Conservation (phyloP, 2,329 filamentous ascomycete genomes). For the Trichoderma sp. region DNA sequence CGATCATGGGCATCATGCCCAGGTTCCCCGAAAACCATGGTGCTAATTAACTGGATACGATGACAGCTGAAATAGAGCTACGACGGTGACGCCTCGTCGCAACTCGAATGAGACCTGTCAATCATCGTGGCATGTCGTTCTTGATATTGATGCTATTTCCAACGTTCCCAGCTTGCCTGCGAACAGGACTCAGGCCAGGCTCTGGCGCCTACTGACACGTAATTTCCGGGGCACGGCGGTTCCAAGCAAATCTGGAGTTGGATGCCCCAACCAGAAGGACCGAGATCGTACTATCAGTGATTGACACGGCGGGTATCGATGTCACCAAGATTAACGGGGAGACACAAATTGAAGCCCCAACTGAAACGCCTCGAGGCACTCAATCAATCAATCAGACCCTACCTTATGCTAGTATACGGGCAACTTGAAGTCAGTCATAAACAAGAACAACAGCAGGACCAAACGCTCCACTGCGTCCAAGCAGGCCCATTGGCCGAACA, state of each 20-base stretch:
- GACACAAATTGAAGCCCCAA: conserved; percentile 2
- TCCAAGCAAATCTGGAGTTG: background rate
- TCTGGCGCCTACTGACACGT: conserved; percentile 1
- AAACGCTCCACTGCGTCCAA: conserved; percentile 13
- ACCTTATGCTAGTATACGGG: background rate
- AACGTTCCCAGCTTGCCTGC: background rate
- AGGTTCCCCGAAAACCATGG: conserved; percentile 1
- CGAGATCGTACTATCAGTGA: background rate
- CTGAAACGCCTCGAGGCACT: conserved; percentile 14
- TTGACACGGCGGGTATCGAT: background rate
- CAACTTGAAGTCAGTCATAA: background rate
- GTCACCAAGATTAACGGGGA: conserved; percentile 1
- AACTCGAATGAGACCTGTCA: background rate
- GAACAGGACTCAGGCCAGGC: background rate
- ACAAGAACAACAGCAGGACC: conserved; percentile 19
- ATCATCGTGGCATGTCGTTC: background rate
- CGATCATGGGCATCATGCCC: background rate
- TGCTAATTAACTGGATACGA: conserved; percentile 25
- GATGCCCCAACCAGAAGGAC: background rate
- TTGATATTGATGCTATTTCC: background rate
- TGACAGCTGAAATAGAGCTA: background rate
- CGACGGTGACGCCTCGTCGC: background rate
- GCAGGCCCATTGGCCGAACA: conserved; percentile 8
- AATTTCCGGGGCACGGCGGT: conserved; percentile 14
- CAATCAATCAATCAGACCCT: background rate